Base-by-base conservation (phyloP, 2,329 filamentous ascomycete species). In the Ilyonectria mors-panacis region DNA sequence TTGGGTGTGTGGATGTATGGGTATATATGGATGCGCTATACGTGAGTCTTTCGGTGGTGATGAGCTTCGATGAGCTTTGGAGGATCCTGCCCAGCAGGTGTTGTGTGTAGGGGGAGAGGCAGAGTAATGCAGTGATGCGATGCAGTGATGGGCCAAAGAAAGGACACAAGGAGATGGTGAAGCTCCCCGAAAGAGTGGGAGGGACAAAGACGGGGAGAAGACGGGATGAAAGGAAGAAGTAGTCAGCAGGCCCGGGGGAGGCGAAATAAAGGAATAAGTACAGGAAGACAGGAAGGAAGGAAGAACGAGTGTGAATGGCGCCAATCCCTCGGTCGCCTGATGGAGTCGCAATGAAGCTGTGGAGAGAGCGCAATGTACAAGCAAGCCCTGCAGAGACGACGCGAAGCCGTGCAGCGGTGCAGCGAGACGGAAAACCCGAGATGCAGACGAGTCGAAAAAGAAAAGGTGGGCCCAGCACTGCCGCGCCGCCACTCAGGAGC, bases 31-130 rank as follows among this genome's bases (percentile, higher is more conserved):
- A 2, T 28, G 44, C 12, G 45, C 13, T 28, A 21, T 47, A 5
- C 51, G 51, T 12, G 33, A 39, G 51, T 26, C n/a, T 37, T 12
- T 39, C 35, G n/a, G 44, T 23, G 53, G 42, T 17, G n/a, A 44
- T 28, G 44, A 13, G 30, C 57, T 61, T 45, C 44, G 33, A 45
- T 28, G 50, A 30, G 23, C n/a, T 56, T 28, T 19, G 15, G 47
- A 35, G 4, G 35, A 63, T 74, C 73, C 73, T 75, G 73, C 73
- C 63, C 73, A 73, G 73, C 73, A 75, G 73, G 73, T 62, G 56
- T 17, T 28, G 47, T 57, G 58, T 19, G 37, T 28, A 33, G 47
- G 44, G 15, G 42, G 56, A 56, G 19, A 53, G 58, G 42, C 33
- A 45, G 48, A 33, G 21, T 37, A 42, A 42, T 42, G 42, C 10